A percentile compares a stretch with the other conserved stretches of the same genome.
phyloP scores from a whole-genome alignment of 345 rosid genomes.

The Moricandia moricandioides region DNA sequence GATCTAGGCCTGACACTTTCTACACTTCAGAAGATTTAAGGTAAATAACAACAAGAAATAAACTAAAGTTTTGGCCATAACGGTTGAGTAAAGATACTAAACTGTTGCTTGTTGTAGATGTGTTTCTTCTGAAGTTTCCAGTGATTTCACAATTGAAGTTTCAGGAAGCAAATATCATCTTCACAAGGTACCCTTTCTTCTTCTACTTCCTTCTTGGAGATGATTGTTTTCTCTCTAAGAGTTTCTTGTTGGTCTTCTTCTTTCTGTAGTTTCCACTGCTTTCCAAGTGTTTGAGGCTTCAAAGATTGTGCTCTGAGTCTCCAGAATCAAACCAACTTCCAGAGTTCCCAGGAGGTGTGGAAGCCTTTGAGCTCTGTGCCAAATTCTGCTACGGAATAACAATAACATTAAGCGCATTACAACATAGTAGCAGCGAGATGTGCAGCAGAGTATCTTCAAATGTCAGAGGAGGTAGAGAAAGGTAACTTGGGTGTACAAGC shows the following conservation, averaged over 20 bases:
- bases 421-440: constrained; percentile 86
- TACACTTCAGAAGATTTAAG: constrained; percentile 79
- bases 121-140: constrained; percentile 88
- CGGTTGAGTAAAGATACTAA: background rate
- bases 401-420: constrained; percentile 83
- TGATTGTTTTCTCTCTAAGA: background rate
- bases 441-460: constrained; percentile 88
- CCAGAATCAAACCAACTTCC: constrained; percentile 73
- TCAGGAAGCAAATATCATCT: constrained; percentile 79
- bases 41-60: too few species aligned
- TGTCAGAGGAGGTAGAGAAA: constrained; percentile 95
- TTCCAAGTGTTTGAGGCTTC: constrained; percentile 79
- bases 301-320: constrained; percentile 68
- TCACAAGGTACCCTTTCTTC: constrained; percentile 68
- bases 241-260: background rate
- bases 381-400: constrained; percentile 96
- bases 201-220: constrained; percentile 5
- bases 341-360: constrained; percentile 87
- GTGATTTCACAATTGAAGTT: constrained; percentile 80
- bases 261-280: constrained; percentile 81
- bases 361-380: constrained; percentile 92
- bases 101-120: constrained; percentile 54
- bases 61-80: background rate
- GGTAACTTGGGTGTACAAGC: constrained; percentile 89
- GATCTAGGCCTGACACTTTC: constrained; percentile 94